phyloP scores from a whole-genome alignment of 2,329 filamentous ascomycete genomes.

The Fusarium sp. region DNA sequence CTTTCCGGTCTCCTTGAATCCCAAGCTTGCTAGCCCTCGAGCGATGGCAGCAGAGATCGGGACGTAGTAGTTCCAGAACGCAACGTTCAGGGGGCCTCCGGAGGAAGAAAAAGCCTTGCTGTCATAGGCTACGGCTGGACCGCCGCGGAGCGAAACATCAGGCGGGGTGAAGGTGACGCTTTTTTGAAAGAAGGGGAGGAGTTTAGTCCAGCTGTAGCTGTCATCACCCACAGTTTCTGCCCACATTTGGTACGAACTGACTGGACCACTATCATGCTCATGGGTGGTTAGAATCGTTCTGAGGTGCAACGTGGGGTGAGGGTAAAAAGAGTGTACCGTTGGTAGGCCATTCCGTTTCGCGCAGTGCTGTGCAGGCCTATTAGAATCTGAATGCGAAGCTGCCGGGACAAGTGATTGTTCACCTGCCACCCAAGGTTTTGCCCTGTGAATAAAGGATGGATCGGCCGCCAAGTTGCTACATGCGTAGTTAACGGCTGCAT shows the following conservation, averaged over 20 bases:
- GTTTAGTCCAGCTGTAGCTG: not conserved
- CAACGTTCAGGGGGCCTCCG: not conserved
- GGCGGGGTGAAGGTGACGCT: not conserved
- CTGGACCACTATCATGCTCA: not conserved
- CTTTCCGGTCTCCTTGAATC: not conserved
- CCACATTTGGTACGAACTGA: not conserved
- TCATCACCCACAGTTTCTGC: not conserved
- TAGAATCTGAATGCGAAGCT: not conserved
- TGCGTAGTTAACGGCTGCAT: not conserved
- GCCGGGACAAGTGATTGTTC: not conserved
- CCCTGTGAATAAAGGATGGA: not conserved
- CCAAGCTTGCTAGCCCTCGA: too few relatives aligned
- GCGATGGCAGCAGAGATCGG: not conserved
- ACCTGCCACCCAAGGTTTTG: not conserved
- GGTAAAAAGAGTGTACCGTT: not conserved
- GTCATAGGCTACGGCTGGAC: not conserved
- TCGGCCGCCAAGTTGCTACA: not conserved
- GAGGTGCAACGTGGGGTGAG: too few relatives aligned
- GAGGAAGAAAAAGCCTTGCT: not conserved
- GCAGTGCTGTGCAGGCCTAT: not conserved
- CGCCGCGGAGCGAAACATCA: not conserved
- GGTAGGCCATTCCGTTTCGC: not conserved
- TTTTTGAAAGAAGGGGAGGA: not conserved
- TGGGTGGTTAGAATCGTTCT: too few relatives aligned
- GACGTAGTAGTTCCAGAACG: not conserved